These are phyloP conservation scores for Phytopythium aichiense DNA, from an alignment of 352 stramenopile genomes.

Conservation along the genomic window DNA sequence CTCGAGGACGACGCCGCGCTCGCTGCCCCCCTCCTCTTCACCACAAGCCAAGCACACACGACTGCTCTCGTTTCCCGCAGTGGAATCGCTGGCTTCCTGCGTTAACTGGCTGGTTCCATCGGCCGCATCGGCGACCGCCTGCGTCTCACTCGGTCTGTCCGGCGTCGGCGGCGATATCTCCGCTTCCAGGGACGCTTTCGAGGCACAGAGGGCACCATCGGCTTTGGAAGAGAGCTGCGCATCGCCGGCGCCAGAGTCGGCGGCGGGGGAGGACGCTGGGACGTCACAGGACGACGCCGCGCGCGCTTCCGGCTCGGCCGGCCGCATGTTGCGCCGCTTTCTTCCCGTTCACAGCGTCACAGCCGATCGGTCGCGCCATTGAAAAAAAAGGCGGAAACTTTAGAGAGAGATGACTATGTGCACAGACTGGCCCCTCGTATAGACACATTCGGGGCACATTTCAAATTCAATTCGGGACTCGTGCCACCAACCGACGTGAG, in stretches of 20 bases:
- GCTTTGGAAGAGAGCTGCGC: background rate
- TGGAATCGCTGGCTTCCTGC: background rate
- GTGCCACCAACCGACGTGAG: background rate
- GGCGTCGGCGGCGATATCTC: slow-evolving; percentile 12
- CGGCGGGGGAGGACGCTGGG: slow-evolving; percentile 3
- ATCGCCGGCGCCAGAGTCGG: slow-evolving; percentile 5
- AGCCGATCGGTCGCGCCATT: background rate
- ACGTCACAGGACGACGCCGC: slow-evolving; percentile 8
- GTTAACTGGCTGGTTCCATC: background rate
- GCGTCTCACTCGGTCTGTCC: slow-evolving; percentile 9
- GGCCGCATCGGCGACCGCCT: background rate
- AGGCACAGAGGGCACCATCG: background rate
- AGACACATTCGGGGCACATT: background rate
- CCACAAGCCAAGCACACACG: slow-evolving; percentile 20
- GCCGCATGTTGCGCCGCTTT: slow-evolving; percentile 13
- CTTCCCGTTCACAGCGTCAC: background rate
- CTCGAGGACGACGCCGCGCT: slow-evolving; percentile 16
- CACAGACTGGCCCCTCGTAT: background rate
- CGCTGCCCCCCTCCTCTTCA: background rate
- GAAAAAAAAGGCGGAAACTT: background rate
- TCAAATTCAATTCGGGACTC: background rate
- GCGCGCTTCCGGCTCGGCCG: slow-evolving; percentile 8
- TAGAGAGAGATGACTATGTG: background rate
- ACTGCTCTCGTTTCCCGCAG: background rate
- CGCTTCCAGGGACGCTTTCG: slow-evolving; percentile 7